Evolutionary conservation across 2,329 filamentous ascomycete species (phyloP).

Genomic region (Spiromastix sp.): DNA sequence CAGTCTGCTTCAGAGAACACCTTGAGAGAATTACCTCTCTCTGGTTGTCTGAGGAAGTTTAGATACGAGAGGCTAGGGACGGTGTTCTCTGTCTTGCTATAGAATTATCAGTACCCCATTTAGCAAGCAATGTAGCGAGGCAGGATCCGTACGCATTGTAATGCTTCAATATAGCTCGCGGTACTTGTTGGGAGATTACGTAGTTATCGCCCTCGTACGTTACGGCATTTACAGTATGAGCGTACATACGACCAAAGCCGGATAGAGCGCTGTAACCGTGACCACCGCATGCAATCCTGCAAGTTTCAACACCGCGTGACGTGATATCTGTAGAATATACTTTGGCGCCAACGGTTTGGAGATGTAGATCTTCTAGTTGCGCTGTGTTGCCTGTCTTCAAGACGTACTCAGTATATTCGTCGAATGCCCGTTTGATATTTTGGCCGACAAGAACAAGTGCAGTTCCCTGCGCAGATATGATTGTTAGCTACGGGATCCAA

Average conservation of each 20-base stretch:
- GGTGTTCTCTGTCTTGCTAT: conserved; percentile 12
- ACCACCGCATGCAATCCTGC: conserved; percentile 23
- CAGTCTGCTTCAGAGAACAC: conserved; percentile 9
- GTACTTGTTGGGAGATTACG: conserved; percentile 31
- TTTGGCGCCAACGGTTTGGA: conserved; percentile 16
- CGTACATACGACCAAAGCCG: conserved; percentile 22
- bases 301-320: conserved; percentile 13
- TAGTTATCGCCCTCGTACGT: conserved; percentile 34
- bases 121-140: not conserved
- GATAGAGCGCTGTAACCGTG: conserved; percentile 28
- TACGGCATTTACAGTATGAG: conserved; percentile 15
- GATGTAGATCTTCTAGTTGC: conserved; percentile 15
- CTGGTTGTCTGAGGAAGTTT: conserved; percentile 8
- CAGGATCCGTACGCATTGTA: conserved; percentile 10
- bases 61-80: conserved; percentile 15
- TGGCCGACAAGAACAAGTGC: conserved; percentile 14
- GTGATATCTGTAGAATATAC: conserved; percentile 15
- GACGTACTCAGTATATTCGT: conserved; percentile 12
- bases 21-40: conserved; percentile 2
- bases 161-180: conserved; percentile 15
- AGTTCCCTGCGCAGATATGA: conserved; percentile 5
- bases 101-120: not conserved
- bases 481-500: too few species aligned
- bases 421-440: conserved; percentile 14
- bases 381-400: conserved; percentile 14